Percentiles rank a stretch among this genome's conserved stretches.
Conservation (phyloP, 1,284 basidiomycete genomes). For the Uromyces viciae-fabae region DNA sequence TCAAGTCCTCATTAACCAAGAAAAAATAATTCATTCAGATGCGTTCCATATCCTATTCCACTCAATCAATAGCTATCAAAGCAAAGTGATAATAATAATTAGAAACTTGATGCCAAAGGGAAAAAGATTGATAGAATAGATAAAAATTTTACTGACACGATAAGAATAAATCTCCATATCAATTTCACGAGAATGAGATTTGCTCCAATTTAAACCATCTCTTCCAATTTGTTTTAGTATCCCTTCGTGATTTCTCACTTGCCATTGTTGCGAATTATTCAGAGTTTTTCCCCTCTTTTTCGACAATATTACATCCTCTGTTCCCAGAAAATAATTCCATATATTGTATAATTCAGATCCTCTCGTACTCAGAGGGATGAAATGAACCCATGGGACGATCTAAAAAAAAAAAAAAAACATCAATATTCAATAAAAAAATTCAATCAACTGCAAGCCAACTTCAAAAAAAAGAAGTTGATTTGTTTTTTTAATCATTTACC, state of each 20-base stretch:
- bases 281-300: too few relatives aligned
- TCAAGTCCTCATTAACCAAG: too few relatives aligned
- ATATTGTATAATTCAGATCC: constrained; percentile 27
- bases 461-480: background rate
- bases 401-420: background rate
- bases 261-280: too few relatives aligned
- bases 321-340: constrained; percentile 28
- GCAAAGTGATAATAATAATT: background rate
- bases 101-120: background rate
- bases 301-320: background rate
- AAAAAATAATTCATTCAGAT: background rate
- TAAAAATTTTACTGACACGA: constrained; percentile 6
- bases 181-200: constrained; percentile 12
- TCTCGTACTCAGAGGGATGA: constrained; percentile 25
- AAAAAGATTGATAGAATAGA: background rate
- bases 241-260: background rate
- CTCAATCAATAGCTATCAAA: constrained; percentile 20
- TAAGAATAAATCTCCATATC: constrained; percentile 40
- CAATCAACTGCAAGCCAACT: background rate
- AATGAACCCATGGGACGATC: constrained; percentile 38
- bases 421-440: background rate
- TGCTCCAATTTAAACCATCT: background rate
- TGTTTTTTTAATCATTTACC: constrained; percentile 15
- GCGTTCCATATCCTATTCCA: constrained; percentile 37
- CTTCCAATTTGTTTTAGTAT: constrained; percentile 3